Conservation (phyloP, 2,329 filamentous ascomycete genomes). For the Xylaria sp. region DNA sequence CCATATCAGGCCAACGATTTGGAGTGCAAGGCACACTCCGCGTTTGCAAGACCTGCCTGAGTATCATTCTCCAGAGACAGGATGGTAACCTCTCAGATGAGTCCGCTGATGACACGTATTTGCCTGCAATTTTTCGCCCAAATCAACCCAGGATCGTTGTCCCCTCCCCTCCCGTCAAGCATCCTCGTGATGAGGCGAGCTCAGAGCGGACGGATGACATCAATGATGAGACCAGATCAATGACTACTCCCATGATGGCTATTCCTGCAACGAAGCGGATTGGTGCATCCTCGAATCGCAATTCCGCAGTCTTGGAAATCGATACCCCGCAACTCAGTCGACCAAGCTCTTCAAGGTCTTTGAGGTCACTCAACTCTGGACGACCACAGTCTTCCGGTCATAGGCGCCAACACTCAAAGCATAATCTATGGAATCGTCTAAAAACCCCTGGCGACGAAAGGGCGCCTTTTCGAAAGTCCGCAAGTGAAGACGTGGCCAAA, state of each 20-base stretch:
- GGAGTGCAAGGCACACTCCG: conserved; percentile 85
- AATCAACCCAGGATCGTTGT: conserved; percentile 59
- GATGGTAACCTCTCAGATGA: conserved; percentile 90
- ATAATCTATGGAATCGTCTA: conserved; percentile 82
- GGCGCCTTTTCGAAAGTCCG: conserved; percentile 84
- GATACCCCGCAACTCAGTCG: conserved; percentile 83
- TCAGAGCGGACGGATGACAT: conserved; percentile 56
- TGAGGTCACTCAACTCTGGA: conserved; percentile 76
- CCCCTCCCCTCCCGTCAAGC: conserved; percentile 50
- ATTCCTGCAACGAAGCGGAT: conserved; percentile 73
- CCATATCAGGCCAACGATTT: conserved; percentile 89
- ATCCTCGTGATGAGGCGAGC: conserved; percentile 55
- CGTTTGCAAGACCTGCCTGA: conserved; percentile 92
- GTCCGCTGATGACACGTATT: conserved; percentile 78
- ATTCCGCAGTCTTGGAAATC: conserved; percentile 90
- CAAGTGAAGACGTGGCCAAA: conserved; percentile 72
- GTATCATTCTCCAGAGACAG: conserved; percentile 88
- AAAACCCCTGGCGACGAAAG: conserved; percentile 80
- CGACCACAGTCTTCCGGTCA: conserved; percentile 83
- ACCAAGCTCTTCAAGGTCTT: conserved; percentile 92
- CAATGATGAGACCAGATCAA: conserved; percentile 61
- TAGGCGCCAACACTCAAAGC: conserved; percentile 86
- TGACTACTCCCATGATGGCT: conserved; percentile 77
- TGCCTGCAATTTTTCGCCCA: conserved; percentile 71
- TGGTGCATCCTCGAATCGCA: conserved; percentile 82